Evolutionary conservation across 768 basidiomycete genomes (phyloP).

Genomic region (Pisolithus albus): DNA sequence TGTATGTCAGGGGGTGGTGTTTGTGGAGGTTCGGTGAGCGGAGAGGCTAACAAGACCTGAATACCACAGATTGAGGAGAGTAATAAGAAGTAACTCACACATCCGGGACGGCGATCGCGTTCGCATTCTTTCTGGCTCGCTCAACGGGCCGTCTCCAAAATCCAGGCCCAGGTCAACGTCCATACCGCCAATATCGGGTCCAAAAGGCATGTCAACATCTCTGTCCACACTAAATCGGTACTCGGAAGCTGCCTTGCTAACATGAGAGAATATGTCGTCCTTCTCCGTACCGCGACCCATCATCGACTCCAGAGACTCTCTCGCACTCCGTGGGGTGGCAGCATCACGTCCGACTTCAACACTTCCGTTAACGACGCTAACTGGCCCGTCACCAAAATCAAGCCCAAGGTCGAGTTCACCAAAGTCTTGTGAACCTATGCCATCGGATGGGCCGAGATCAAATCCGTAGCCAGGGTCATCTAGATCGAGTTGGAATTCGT

Average conservation of each 20-base stretch:
- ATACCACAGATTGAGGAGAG: not conserved
- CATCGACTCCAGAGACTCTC: conserved; percentile 57
- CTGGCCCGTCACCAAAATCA: conserved; percentile 62
- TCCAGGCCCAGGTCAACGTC: conserved; percentile 67
- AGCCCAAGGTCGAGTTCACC: conserved; percentile 67
- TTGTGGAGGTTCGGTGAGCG: conserved; percentile 63
- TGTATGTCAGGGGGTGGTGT: conserved; percentile 68
- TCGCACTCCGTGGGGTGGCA: conserved; percentile 33
- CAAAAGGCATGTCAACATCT: conserved; percentile 43
- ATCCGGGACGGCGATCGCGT: conserved; percentile 59
- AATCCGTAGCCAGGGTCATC: conserved; percentile 58
- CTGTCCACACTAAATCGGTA: conserved; percentile 56
- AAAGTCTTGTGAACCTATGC: conserved; percentile 83
- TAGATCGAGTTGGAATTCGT: conserved; percentile 64
- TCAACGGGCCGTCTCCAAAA: conserved; percentile 51
- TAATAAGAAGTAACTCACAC: conserved; percentile 38
- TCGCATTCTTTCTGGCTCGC: conserved; percentile 46
- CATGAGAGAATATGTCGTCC: conserved; percentile 60
- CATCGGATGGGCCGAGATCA: conserved; percentile 71
- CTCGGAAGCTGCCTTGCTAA: conserved; percentile 60
- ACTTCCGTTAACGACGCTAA: conserved; percentile 37
- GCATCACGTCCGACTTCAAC: conserved; percentile 77
- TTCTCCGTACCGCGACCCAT: conserved; percentile 42
- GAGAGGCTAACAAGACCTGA: conserved; percentile 50
- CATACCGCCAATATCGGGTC: conserved; percentile 43